A percentile compares a stretch with the other conserved stretches of the same genome.
These are phyloP conservation scores for Trichosporon asahii DNA, from an alignment of 1,284 basidiomycete species.

Conservation along the genomic window DNA sequence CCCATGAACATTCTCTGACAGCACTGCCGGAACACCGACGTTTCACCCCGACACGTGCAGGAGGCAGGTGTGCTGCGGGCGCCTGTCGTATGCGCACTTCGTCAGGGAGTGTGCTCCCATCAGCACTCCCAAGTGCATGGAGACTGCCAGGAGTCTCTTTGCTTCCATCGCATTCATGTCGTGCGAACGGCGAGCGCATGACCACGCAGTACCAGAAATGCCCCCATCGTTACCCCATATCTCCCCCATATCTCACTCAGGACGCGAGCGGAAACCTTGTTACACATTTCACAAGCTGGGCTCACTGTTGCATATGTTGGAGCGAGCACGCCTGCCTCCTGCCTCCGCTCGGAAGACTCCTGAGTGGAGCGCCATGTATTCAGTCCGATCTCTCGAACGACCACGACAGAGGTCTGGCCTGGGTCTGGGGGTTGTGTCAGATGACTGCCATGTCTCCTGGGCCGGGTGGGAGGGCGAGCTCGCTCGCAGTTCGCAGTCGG, in stretches of 20 bases:
- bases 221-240: neutral
- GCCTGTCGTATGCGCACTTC: neutral
- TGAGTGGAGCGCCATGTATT: conserved; percentile 2
- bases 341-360: no score
- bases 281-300: neutral
- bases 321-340: neutral
- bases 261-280: conserved; percentile 1
- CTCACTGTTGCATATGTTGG: neutral
- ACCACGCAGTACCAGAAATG: neutral
- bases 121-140: neutral
- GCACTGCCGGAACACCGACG: neutral
- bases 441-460: neutral
- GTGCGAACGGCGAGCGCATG: neutral
- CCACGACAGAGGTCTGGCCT: neutral
- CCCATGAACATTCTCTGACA: neutral
- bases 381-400: neutral
- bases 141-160: neutral
- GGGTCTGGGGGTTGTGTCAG: neutral
- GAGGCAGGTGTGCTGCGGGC: neutral
- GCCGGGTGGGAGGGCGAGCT: neutral
- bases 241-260: neutral
- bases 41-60: neutral
- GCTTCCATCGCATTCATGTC: neutral
- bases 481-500: no score
- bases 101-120: neutral